A percentile compares a stretch with the other conserved stretches of the same genome.
Evolutionary conservation across 306 rosid genomes (phyloP).

Genomic region (Carpinus fangiana): DNA sequence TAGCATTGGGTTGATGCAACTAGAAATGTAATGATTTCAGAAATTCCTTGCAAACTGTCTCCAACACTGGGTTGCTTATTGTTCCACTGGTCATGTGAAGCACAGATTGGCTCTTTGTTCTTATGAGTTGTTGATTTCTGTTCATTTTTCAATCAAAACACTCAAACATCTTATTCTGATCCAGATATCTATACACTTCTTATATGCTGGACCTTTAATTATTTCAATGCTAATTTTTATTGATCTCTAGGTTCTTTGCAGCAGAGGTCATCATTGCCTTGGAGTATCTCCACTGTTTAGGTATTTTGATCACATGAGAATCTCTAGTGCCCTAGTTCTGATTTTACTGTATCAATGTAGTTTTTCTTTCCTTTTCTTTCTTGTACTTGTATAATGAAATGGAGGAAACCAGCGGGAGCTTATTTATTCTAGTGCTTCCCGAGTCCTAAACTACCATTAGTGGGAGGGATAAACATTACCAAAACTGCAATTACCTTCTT

Average conservation of each 20-base stretch:
- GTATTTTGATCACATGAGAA: slow-evolving; percentile 36
- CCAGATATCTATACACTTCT: not conserved
- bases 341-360: not conserved
- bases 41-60: slow-evolving; percentile 15
- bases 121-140: not conserved
- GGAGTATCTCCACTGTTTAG: slow-evolving; percentile 97
- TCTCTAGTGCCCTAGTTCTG: not conserved
- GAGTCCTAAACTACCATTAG: not conserved
- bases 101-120: slow-evolving; percentile 5
- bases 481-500: not conserved
- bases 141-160: not conserved
- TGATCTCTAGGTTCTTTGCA: slow-evolving; percentile 73
- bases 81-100: slow-evolving; percentile 2
- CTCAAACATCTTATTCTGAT: not conserved
- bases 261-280: slow-evolving; percentile 90
- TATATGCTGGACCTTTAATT: not conserved
- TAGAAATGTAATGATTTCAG: slow-evolving; percentile 16
- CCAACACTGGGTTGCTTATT: not conserved
- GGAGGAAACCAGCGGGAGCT: not conserved
- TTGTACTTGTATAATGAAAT: not conserved
- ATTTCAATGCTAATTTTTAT: slow-evolving; percentile 26
- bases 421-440: not conserved
- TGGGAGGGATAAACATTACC: not conserved
- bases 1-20: not conserved
- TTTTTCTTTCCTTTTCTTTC: slow-evolving; percentile 20